Conservation (phyloP, 2,329 filamentous ascomycete genomes). For the Penicillium frequentans region DNA sequence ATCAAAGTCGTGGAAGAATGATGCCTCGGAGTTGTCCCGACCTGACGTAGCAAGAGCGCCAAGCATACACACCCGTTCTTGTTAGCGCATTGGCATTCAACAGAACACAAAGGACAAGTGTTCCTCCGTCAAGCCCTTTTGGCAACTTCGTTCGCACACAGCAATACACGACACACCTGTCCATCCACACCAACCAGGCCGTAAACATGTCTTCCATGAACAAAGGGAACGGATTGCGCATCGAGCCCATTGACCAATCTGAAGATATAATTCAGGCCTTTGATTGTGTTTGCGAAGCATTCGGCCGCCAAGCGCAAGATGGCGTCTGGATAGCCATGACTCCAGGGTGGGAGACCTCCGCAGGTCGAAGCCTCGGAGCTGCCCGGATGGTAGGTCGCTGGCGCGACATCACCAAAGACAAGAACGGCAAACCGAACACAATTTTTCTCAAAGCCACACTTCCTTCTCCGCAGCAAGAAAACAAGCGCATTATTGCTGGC, state of each 20-base stretch:
- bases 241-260: constrained; percentile 5
- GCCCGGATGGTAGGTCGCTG: constrained; percentile 46
- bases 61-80: neutral
- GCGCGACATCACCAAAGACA: constrained; percentile 40
- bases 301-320: constrained; percentile 54
- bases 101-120: neutral
- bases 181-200: neutral
- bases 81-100: neutral
- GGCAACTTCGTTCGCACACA: neutral
- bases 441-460: constrained; percentile 58
- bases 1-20: too few relatives aligned
- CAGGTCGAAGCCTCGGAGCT: constrained; percentile 41
- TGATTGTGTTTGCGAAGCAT: constrained; percentile 27
- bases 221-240: neutral
- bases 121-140: neutral
- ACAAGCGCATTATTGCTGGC: constrained; percentile 44
- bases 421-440: constrained; percentile 43
- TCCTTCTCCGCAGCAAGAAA: constrained; percentile 11
- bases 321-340: constrained; percentile 54
- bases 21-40: neutral
- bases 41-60: neutral
- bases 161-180: neutral
- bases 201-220: neutral
- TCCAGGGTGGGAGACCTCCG: constrained; percentile 55
- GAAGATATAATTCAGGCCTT: constrained; percentile 9